phyloP scores from a whole-genome alignment of 805 yeast genomes.

The Metschnikowia cubensis region DNA sequence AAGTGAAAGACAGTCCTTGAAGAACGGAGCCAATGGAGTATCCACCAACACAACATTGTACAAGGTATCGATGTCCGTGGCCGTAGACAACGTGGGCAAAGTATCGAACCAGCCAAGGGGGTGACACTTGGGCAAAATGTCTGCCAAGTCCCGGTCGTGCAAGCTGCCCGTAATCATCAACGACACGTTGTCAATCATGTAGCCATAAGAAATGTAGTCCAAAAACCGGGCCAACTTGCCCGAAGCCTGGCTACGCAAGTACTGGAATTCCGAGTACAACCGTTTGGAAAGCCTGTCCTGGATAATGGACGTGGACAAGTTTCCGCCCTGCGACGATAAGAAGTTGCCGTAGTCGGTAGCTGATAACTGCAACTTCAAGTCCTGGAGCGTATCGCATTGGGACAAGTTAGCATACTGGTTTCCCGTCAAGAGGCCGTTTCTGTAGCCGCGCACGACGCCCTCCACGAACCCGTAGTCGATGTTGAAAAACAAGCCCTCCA shows the following conservation, averaged over 20 bases:
- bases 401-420: slow-evolving; percentile 88
- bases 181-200: slow-evolving; percentile 97
- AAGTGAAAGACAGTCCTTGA: slow-evolving; percentile 80
- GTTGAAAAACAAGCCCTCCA: slow-evolving; percentile 95
- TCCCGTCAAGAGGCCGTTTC: slow-evolving; percentile 70
- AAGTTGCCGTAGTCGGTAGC: slow-evolving; percentile 96
- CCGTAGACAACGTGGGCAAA: slow-evolving; percentile 88
- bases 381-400: slow-evolving; percentile 94
- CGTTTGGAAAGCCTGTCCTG: slow-evolving; percentile 74
- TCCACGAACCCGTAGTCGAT: slow-evolving; percentile 87
- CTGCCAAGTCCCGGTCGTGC: slow-evolving; percentile 88
- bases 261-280: slow-evolving; percentile 78
- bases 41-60: slow-evolving; percentile 91
- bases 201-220: slow-evolving; percentile 92
- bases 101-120: slow-evolving; percentile 99
- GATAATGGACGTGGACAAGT: slow-evolving; percentile 82
- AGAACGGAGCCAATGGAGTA: slow-evolving; percentile 96
- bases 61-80: slow-evolving; percentile 90
- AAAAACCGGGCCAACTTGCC: slow-evolving; percentile 77
- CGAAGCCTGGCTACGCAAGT: slow-evolving; percentile 77
- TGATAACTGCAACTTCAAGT: slow-evolving; percentile 86
- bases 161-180: slow-evolving; percentile 95
- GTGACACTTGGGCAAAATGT: slow-evolving; percentile 85
- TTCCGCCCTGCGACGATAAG: slow-evolving; percentile 73
- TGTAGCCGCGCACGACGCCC: slow-evolving; percentile 92